Evolutionary conservation across 768 basidiomycete genomes (phyloP).

Genomic region (Imleria badia): DNA sequence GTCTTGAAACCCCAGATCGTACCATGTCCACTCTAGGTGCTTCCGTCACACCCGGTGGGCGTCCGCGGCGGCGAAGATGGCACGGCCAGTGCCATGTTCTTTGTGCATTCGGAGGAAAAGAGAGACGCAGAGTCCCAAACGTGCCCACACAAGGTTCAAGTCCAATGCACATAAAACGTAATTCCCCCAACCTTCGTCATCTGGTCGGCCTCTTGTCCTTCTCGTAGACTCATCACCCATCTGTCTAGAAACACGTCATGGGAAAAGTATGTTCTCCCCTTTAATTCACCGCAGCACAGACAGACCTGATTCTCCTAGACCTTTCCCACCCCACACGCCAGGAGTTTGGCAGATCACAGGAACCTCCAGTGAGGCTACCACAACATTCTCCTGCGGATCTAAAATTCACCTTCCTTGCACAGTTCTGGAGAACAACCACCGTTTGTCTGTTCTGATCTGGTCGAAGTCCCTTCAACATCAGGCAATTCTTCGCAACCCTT

Average conservation of each 20-base stretch:
- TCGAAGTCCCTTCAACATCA: neutral
- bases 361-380: neutral
- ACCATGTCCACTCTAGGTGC: neutral
- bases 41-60: neutral
- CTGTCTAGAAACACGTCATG: neutral
- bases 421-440: neutral
- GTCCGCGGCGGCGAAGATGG: too few relatives aligned
- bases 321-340: neutral
- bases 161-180: neutral
- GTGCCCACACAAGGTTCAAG: too few relatives aligned
- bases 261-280: neutral
- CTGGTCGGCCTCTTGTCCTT: neutral
- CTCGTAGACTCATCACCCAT: neutral
- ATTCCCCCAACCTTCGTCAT: neutral
- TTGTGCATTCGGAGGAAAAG: neutral
- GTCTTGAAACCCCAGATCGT: neutral
- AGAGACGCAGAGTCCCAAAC: neutral
- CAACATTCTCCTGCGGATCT: neutral
- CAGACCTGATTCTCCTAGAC: neutral
- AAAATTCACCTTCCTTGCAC: neutral
- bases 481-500: neutral
- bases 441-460: neutral
- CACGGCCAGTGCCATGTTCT: neutral
- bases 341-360: neutral
- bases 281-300: neutral